Evolutionary conservation across 345 rosid species (phyloP), one percentile per base, ranked within the genome.

Genomic region (Eucalyptus pauciflora): DNA sequence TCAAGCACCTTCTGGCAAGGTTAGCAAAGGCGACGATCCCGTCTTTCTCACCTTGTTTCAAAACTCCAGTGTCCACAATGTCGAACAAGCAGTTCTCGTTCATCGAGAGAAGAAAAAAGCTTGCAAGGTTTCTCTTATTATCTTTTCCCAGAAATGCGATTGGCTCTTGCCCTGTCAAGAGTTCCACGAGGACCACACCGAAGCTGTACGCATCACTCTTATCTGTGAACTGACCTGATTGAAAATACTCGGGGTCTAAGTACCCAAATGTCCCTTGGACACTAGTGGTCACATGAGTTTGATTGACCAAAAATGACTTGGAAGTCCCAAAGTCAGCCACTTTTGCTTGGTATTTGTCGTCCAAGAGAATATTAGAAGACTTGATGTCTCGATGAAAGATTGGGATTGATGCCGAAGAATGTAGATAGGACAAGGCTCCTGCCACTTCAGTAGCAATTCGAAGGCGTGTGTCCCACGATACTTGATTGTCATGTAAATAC

Each of bases 391-490:
- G 60, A 49, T 88, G 86, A 48, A 50, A 88, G n/a, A 88, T 88
- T 11, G 86, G 89, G 52, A 49, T 88, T 46, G 89, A 79, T 76
- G 89, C 89, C 2, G 71, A 27, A 20, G 86, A 88, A 51, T 88
- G 89, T 60, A 88, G 52, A 46, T 88, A 79, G 25, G 37, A 88
- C 37, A 88, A 86, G 60, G 89, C 89, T 69, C 89, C 64, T 17
- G 89, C 50, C 13, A 58, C 45, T 58, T 88, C 87, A 10, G 24
- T 11, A 50, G 79, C 87, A 54, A 88, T 90, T 7, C 86, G 86
- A 54, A 87, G 85, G 50, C 89, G 86, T 31, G 62, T 69, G 41
- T 88, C 89, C 91, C 91, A 90, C 10, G 89, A 24, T 50, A 89
- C 64, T 8, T 60, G 86, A 10, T n/a, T 52, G 31, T 50, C 67